Evolutionary conservation across 2,329 filamentous ascomycete genomes (phyloP).

Genomic region (Fusarium sp.): DNA sequence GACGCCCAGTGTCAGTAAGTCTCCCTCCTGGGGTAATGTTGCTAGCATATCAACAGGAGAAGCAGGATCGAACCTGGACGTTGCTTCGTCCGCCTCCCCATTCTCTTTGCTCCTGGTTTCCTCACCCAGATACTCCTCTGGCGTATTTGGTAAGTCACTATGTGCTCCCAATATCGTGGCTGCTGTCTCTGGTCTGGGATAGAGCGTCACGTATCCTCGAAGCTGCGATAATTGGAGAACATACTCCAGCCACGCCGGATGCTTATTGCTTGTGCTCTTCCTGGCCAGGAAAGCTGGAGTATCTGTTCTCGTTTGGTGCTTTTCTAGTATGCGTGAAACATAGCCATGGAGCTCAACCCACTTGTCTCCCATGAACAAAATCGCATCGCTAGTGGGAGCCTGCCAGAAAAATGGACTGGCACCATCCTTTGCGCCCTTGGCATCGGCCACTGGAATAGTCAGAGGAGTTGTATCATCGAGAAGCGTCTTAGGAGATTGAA

Average conservation of each 20-base stretch:
- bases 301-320: constrained; percentile 52
- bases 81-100: constrained; percentile 49
- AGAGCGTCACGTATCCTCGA: constrained; percentile 82
- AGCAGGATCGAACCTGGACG: constrained; percentile 55
- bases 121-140: constrained; percentile 72
- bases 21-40: constrained; percentile 59
- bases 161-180: constrained; percentile 78
- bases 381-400: constrained; percentile 83
- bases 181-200: constrained; percentile 72
- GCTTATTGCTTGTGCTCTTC: constrained; percentile 74
- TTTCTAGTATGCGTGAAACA: constrained; percentile 71
- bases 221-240: constrained; percentile 80
- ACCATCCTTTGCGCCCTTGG: constrained; percentile 38
- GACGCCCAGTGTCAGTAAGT: constrained; percentile 58
- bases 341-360: constrained; percentile 91
- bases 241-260: constrained; percentile 83
- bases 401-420: constrained; percentile 83
- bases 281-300: constrained; percentile 57
- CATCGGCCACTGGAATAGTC: constrained; percentile 53
- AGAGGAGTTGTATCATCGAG: constrained; percentile 72
- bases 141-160: constrained; percentile 76
- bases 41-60: constrained; percentile 61
- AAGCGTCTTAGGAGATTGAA: constrained; percentile 76
- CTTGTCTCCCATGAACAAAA: constrained; percentile 84
- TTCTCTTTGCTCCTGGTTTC: constrained; percentile 45